phyloP scores from a whole-genome alignment of 2,329 filamentous ascomycete species.

The Colletotrichum destructivum region DNA sequence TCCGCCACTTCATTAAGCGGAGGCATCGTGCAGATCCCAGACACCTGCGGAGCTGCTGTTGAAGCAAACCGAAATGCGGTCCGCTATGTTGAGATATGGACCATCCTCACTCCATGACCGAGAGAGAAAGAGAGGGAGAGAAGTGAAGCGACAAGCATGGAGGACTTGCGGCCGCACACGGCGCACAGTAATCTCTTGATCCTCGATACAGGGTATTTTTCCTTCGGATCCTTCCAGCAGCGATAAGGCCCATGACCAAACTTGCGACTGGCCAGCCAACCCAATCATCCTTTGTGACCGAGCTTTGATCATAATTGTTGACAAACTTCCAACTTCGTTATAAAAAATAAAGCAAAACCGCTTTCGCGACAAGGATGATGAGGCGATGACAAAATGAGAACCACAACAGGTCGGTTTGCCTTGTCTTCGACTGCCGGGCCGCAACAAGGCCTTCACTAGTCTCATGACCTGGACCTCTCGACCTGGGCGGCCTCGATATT shows the following conservation, averaged over 20 bases:
- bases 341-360: neutral
- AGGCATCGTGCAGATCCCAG: neutral
- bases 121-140: neutral
- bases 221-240: neutral
- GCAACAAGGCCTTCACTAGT: slow-evolving; percentile 8
- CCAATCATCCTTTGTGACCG: neutral
- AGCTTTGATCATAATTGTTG: too few relatives aligned
- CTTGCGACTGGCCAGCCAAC: neutral
- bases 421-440: neutral
- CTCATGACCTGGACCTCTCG: slow-evolving; percentile 31
- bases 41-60: neutral
- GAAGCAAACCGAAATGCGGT: slow-evolving; percentile 4
- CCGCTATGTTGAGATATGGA: slow-evolving; percentile 7
- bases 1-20: neutral
- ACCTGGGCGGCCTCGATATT: slow-evolving; percentile 37
- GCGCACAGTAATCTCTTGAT: slow-evolving; percentile 12
- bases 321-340: neutral
- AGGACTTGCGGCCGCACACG: slow-evolving; percentile 5
- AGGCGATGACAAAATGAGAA: slow-evolving; percentile 4
- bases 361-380: neutral
- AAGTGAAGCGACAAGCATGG: slow-evolving; percentile 16
- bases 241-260: neutral
- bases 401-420: neutral
- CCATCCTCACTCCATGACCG: slow-evolving; percentile 3
- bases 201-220: neutral